phyloP scores from a whole-genome alignment of 1,139 yeast species.

The Debaryomyces fabryi region DNA sequence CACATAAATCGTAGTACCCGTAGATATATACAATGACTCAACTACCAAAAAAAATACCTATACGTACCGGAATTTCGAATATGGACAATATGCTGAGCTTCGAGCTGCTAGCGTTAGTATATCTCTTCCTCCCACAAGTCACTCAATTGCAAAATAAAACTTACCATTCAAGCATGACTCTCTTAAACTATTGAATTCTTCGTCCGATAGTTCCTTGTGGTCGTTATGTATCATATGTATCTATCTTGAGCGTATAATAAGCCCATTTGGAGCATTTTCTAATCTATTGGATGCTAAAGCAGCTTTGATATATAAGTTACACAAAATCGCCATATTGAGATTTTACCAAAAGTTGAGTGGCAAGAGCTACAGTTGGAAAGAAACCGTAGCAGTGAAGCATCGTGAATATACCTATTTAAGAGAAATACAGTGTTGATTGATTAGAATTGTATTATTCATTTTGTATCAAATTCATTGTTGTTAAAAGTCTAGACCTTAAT shows the following conservation, averaged over 20 bases:
- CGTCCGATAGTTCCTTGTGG: not conserved
- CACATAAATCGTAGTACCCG: not conserved
- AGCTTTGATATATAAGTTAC: not conserved
- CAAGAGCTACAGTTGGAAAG: not conserved
- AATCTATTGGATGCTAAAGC: not conserved
- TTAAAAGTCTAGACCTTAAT: not conserved
- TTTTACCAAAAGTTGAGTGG: slow-evolving; percentile 5
- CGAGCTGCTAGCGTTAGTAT: slow-evolving; percentile 38
- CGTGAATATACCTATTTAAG: not conserved
- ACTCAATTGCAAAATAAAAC: slow-evolving; percentile 12
- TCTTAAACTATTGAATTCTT: slow-evolving; percentile 18
- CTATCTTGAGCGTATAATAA: not conserved
- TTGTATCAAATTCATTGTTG: not conserved
- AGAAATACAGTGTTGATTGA: slow-evolving; percentile 1
- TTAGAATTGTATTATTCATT: not conserved
- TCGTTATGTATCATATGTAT: not conserved
- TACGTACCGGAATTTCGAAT: slow-evolving; percentile 70
- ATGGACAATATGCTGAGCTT: slow-evolving; percentile 70
- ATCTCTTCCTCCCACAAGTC: not conserved
- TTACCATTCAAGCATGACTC: slow-evolving; percentile 33
- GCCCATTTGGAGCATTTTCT: not conserved
- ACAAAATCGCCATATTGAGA: slow-evolving; percentile 4
- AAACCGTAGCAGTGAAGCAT: not conserved
- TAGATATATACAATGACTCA: not conserved
- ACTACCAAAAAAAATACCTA: not conserved